Conservation (phyloP, 2,329 filamentous ascomycete species). For the Curvularia verruculosa region DNA sequence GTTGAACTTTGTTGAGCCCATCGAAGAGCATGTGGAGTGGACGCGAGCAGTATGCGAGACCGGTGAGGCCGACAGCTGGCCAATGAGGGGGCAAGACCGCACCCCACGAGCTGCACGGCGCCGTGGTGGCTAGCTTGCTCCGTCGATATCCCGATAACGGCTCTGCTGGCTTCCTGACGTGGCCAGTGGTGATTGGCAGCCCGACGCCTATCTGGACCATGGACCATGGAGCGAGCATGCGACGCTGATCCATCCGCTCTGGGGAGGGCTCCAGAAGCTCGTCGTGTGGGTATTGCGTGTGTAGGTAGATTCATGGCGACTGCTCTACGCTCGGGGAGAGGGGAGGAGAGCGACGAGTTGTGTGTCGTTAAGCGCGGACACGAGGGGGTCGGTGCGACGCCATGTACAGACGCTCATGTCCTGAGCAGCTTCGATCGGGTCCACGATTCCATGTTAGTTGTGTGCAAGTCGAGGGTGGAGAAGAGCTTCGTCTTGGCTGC, state of each 20-base stretch:
- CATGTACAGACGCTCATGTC: slow-evolving; percentile 22
- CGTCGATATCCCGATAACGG: slow-evolving; percentile 47
- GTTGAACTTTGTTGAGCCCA: slow-evolving; percentile 27
- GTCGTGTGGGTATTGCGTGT: neutral
- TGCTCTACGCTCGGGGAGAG: slow-evolving; percentile 1
- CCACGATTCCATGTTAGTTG: slow-evolving; percentile 31
- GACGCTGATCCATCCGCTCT: slow-evolving; percentile 21
- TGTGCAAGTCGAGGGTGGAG: slow-evolving; percentile 2
- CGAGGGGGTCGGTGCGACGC: slow-evolving; percentile 29
- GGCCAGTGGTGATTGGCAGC: slow-evolving; percentile 46
- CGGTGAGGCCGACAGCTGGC: slow-evolving; percentile 30
- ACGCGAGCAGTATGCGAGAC: slow-evolving; percentile 29
- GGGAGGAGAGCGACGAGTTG: slow-evolving; percentile 1
- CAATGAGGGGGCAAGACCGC: slow-evolving; percentile 30
- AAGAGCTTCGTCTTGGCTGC: slow-evolving; percentile 27
- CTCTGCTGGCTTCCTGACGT: slow-evolving; percentile 44
- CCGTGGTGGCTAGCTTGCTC: slow-evolving; percentile 42
- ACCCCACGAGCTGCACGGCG: slow-evolving; percentile 44
- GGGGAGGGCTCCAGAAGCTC: slow-evolving; percentile 6
- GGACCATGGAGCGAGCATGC: slow-evolving; percentile 34
- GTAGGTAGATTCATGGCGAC: neutral
- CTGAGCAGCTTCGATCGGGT: slow-evolving; percentile 19
- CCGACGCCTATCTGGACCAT: slow-evolving; percentile 37
- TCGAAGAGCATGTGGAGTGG: slow-evolving; percentile 35
- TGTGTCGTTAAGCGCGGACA: slow-evolving; percentile 12